Conservation (phyloP, 768 basidiomycete species). For the Macrolepiota dolichaula region DNA sequence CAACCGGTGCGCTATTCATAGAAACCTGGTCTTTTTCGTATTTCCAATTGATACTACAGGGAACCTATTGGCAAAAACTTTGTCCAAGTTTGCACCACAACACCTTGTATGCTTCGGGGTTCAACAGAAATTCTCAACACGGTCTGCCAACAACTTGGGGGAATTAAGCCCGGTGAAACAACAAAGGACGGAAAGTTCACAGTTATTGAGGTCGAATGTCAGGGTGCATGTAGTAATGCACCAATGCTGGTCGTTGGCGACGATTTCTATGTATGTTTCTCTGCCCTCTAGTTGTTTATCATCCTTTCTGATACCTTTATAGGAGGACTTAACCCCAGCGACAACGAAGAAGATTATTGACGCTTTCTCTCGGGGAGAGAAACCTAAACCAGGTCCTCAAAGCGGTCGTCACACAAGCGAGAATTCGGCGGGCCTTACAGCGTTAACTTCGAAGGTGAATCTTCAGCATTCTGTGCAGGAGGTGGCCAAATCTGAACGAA, state of each 20-base stretch:
- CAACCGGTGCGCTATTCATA: slow-evolving; percentile 65
- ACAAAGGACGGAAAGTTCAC: slow-evolving; percentile 97
- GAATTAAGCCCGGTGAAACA: slow-evolving; percentile 85
- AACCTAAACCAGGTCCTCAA: slow-evolving; percentile 93
- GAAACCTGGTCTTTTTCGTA: neutral
- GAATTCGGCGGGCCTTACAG: slow-evolving; percentile 88
- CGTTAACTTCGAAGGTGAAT: slow-evolving; percentile 69
- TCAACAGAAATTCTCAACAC: slow-evolving; percentile 89
- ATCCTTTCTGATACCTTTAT: slow-evolving; percentile 12
- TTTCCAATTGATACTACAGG: slow-evolving; percentile 31
- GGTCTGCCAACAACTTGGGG: slow-evolving; percentile 78
- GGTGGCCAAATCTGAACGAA: slow-evolving; percentile 11
- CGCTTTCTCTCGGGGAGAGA: slow-evolving; percentile 75
- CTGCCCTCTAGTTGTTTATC: neutral
- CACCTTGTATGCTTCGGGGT: slow-evolving; percentile 94
- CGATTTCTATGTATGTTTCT: slow-evolving; percentile 83
- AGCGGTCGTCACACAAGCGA: slow-evolving; percentile 84
- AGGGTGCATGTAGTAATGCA: slow-evolving; percentile 97
- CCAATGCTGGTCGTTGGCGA: slow-evolving; percentile 96
- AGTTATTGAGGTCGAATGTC: slow-evolving; percentile 96
- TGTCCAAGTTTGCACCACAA: slow-evolving; percentile 98
- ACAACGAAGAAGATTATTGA: slow-evolving; percentile 79
- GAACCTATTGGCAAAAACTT: slow-evolving; percentile 94
- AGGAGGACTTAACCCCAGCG: slow-evolving; percentile 84
- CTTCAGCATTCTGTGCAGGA: neutral